Evolutionary conservation across 331 rosid species (phyloP).

Genomic region (Arachis monticola): DNA sequence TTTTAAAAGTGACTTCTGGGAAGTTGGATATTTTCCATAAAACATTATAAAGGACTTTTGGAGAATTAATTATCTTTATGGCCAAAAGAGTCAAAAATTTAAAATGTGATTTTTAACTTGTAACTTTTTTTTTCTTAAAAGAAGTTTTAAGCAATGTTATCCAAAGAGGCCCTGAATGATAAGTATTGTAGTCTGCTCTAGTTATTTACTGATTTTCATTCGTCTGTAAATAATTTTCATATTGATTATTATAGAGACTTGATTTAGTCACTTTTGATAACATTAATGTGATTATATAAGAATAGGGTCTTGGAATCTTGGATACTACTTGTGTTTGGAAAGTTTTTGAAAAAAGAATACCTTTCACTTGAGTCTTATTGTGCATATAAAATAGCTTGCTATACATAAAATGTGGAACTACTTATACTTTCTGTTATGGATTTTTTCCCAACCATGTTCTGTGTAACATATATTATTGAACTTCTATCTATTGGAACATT

Average conservation of each 20-base stretch:
- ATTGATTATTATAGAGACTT: conserved; percentile 12
- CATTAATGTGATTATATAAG: neutral
- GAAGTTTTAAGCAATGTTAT: too few relatives aligned
- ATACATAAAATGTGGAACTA: conserved; percentile 26
- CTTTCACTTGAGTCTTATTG: conserved; percentile 1
- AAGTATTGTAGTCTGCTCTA: conserved; percentile 9
- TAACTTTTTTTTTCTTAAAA: too few relatives aligned
- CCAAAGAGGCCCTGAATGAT: neutral
- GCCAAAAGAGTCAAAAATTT: too few relatives aligned
- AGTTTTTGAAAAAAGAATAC: neutral
- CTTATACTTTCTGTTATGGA: conserved; percentile 18
- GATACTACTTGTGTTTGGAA: neutral
- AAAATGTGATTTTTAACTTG: too few relatives aligned
- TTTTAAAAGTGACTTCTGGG: too few relatives aligned
- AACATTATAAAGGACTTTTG: too few relatives aligned
- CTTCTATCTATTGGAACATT: neutral
- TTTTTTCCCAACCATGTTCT: conserved; percentile 26
- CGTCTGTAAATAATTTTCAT: neutral
- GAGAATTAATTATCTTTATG: too few relatives aligned
- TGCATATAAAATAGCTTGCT: conserved; percentile 25
- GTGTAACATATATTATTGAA: conserved; percentile 10
- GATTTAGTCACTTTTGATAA: conserved; percentile 12
- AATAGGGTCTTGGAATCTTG: conserved; percentile 10
- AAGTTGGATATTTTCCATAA: too few relatives aligned
- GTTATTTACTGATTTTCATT: conserved; percentile 3